Percentiles rank a stretch among this genome's conserved stretches.
Evolutionary conservation across 371 early-diverging fungal species (phyloP).

Genomic region (Smittium culicis): DNA sequence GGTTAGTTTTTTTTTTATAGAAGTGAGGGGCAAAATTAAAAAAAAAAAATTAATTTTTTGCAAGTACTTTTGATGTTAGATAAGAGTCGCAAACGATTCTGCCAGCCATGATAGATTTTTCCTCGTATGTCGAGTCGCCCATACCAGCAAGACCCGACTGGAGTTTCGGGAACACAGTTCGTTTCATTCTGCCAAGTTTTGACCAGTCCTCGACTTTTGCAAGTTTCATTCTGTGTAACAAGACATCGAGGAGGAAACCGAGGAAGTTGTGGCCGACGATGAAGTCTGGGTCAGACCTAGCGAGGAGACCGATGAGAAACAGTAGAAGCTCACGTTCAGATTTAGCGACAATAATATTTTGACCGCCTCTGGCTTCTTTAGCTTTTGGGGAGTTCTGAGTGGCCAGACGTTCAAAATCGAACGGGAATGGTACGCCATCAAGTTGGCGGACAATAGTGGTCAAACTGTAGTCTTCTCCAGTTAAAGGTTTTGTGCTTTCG

Average conservation of each 20-base stretch:
- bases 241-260: conserved; percentile 81
- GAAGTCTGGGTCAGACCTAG: conserved; percentile 78
- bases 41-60: neutral
- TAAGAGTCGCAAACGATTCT: conserved; percentile 92
- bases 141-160: conserved; percentile 63
- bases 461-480: conserved; percentile 27
- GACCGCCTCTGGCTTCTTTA: conserved; percentile 11
- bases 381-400: conserved; percentile 16
- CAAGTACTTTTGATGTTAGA: conserved; percentile 48
- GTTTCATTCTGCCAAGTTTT: conserved; percentile 63
- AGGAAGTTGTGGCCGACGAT: conserved; percentile 94
- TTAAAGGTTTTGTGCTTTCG: neutral
- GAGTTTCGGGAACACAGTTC: conserved; percentile 40
- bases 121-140: conserved; percentile 48
- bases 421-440: conserved; percentile 32
- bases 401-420: conserved; percentile 27
- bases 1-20: too few species aligned
- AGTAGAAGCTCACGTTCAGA: conserved; percentile 35
- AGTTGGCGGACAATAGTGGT: conserved; percentile 47
- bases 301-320: conserved; percentile 45
- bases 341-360: conserved; percentile 18
- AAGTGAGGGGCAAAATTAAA: conserved; percentile 12
- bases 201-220: conserved; percentile 64
- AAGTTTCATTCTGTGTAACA: conserved; percentile 83
- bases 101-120: conserved; percentile 63